These are phyloP conservation scores for Galeopsis tetrahit DNA, from an alignment of 257 asterid species.

Conservation along the genomic window DNA sequence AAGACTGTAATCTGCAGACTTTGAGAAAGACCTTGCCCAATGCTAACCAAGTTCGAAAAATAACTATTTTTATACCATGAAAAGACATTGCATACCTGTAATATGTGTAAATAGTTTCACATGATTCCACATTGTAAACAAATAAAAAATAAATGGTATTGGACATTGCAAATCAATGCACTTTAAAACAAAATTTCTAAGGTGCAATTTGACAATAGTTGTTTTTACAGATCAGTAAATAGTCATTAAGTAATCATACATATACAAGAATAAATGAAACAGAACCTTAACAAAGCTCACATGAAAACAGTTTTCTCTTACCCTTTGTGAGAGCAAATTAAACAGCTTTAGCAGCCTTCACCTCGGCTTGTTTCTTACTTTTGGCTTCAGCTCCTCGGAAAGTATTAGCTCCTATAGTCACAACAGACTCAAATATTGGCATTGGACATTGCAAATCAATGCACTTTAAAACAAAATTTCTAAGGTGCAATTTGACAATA, in stretches of 20 bases:
- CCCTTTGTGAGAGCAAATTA: conserved; percentile 50
- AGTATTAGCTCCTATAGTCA: conserved; percentile 54
- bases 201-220: too few species aligned
- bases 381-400: conserved; percentile 63
- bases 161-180: conserved; percentile 4
- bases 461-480: not conserved
- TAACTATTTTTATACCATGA: not conserved
- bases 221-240: not conserved
- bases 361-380: conserved; percentile 78
- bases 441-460: too few species aligned
- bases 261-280: not conserved
- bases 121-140: not conserved
- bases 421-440: conserved; percentile 36
- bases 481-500: too few species aligned
- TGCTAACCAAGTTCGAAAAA: conserved; percentile 12
- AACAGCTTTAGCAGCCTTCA: conserved; percentile 80
- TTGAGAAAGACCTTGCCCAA: not conserved
- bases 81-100: not conserved
- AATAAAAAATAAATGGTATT: not conserved
- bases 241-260: not conserved
- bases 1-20: conserved; percentile 2
- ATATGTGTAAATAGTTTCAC: not conserved
- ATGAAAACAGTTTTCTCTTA: conserved; percentile 41
- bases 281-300: conserved; percentile 20
- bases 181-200: not conserved